These are phyloP conservation scores for Colletotrichum viniferum DNA, from an alignment of 2,329 filamentous ascomycete species.

Conservation along the genomic window DNA sequence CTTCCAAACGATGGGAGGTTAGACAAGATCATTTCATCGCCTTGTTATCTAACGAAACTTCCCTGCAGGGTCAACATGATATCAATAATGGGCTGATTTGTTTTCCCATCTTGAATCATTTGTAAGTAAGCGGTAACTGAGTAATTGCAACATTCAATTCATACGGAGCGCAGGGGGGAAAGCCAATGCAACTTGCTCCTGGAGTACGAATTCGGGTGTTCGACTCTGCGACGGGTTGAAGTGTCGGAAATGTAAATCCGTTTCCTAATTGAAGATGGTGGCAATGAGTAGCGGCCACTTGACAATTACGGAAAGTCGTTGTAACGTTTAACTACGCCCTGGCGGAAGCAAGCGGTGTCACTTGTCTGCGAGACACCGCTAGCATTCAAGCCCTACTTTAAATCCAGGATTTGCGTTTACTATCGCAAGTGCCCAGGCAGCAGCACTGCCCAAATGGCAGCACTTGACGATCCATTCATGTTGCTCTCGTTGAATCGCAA, in stretches of 20 bases:
- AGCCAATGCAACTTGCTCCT: not conserved
- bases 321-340: not conserved
- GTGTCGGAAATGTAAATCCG: not conserved
- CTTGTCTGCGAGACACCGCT: not conserved
- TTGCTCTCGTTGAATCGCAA: not conserved
- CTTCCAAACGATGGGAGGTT: not conserved
- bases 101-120: not conserved
- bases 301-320: not conserved
- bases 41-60: not conserved
- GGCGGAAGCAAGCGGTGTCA: not conserved
- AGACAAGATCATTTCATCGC: not conserved
- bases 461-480: not conserved
- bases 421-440: not conserved
- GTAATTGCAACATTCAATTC: not conserved
- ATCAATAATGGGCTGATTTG: not conserved
- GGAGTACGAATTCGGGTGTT: not conserved
- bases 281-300: not conserved
- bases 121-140: not conserved
- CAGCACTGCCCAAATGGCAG: not conserved
- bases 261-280: not conserved
- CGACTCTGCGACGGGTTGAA: not conserved
- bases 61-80: not conserved
- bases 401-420: not conserved
- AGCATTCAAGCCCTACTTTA: not conserved
- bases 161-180: not conserved